Evolutionary conservation across 2,329 filamentous ascomycete genomes (phyloP).

Genomic region (Tolypocladium ovalisporum): DNA sequence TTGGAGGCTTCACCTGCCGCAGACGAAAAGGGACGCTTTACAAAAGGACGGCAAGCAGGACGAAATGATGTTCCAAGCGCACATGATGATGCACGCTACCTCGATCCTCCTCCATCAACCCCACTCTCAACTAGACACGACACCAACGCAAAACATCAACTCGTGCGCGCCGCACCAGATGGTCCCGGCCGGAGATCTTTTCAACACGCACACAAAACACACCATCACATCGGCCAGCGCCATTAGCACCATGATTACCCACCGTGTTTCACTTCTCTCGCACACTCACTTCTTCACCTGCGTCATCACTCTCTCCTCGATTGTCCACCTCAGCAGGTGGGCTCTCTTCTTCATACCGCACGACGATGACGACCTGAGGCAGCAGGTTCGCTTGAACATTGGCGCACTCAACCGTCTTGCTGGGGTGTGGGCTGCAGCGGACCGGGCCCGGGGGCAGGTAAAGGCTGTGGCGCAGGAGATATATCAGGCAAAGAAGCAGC

Average conservation of each 20-base stretch:
- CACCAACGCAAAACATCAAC: constrained; percentile 45
- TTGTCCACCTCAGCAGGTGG: constrained; percentile 76
- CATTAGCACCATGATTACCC: constrained; percentile 63
- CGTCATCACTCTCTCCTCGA: constrained; percentile 65
- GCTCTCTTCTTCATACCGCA: constrained; percentile 48
- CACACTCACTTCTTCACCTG: constrained; percentile 83
- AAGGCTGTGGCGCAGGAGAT: constrained; percentile 71
- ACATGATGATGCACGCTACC: constrained; percentile 60
- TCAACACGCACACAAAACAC: constrained; percentile 65
- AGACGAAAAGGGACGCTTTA: constrained; percentile 58
- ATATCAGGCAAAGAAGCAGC: constrained; percentile 46
- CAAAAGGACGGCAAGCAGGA: constrained; percentile 63
- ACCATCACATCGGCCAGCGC: constrained; percentile 70
- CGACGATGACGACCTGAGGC: constrained; percentile 56
- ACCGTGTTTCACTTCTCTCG: constrained; percentile 58
- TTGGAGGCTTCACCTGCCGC: constrained; percentile 71
- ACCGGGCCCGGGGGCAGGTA: constrained; percentile 60
- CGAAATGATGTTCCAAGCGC: constrained; percentile 85
- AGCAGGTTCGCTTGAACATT: constrained; percentile 69
- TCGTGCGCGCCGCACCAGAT: constrained; percentile 54
- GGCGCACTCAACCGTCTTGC: constrained; percentile 62
- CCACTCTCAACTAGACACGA: constrained; percentile 61
- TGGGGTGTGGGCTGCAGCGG: constrained; percentile 62
- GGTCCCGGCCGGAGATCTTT: constrained; percentile 36
- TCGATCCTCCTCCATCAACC: constrained; percentile 72